Evolutionary conservation across 2,329 filamentous ascomycete genomes (phyloP).

Genomic region (Graphiopsis chlorocephala): DNA sequence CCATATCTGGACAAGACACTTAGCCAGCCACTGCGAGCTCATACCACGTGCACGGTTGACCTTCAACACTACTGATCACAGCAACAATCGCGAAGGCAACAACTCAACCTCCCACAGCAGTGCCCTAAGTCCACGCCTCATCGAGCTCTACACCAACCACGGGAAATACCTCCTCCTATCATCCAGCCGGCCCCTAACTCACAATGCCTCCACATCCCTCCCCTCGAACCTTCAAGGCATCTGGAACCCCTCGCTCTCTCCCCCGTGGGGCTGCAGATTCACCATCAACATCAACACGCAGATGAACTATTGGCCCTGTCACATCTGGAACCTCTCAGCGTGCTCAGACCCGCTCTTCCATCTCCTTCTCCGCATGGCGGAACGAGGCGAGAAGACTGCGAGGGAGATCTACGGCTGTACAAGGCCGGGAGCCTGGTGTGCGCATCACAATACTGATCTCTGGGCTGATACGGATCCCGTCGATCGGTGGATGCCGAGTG

Average conservation of each 20-base stretch:
- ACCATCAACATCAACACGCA: constrained; percentile 54
- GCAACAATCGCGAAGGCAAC: background rate
- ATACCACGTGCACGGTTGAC: background rate
- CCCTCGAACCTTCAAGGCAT: constrained; percentile 48
- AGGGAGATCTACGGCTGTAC: background rate
- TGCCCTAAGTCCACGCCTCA: background rate
- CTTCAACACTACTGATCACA: background rate
- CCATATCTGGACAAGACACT: background rate
- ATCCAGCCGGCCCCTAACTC: background rate
- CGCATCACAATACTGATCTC: constrained; percentile 32
- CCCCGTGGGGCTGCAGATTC: constrained; percentile 49
- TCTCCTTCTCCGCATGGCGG: constrained; percentile 27
- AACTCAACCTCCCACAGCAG: background rate
- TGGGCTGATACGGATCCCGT: constrained; percentile 29
- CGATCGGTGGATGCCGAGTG: constrained; percentile 28
- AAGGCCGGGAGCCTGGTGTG: constrained; percentile 27
- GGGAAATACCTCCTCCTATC: background rate
- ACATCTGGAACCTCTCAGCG: constrained; percentile 31
- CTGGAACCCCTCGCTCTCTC: constrained; percentile 44
- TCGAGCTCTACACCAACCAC: background rate
- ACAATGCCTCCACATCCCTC: constrained; percentile 27
- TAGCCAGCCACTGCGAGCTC: background rate
- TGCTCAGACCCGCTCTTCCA: constrained; percentile 44
- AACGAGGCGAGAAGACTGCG: background rate
- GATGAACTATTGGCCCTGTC: constrained; percentile 53